phyloP scores from a whole-genome alignment of 2,329 filamentous ascomycete genomes.

The Cercospora sojina region DNA sequence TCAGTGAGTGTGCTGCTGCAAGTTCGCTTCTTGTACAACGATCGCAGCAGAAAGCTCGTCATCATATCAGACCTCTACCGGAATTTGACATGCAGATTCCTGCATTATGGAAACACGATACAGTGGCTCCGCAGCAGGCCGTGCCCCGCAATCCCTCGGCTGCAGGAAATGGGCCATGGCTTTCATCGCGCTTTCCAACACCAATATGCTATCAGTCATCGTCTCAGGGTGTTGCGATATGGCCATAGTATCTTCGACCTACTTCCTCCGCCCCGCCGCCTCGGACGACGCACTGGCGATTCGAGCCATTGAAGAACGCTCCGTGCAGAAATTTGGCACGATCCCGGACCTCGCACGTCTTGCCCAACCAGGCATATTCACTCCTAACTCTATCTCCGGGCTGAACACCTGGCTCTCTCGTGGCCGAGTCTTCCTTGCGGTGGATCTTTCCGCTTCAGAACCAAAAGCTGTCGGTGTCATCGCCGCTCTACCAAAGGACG shows the following conservation, averaged over 20 bases:
- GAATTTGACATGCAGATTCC: background rate
- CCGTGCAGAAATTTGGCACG: conserved; percentile 5
- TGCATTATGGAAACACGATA: background rate
- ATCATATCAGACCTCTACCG: background rate
- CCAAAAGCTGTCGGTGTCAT: conserved; percentile 12
- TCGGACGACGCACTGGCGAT: background rate
- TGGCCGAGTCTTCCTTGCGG: conserved; percentile 17
- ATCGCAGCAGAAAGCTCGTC: background rate
- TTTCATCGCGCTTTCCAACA: background rate
- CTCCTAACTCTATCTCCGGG: background rate
- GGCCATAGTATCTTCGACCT: background rate
- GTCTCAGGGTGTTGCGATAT: background rate
- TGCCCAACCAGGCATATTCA: background rate
- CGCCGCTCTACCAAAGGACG: conserved; percentile 14
- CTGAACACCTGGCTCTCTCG: conserved; percentile 11
- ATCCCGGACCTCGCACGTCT: conserved; percentile 18
- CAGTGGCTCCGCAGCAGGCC: background rate
- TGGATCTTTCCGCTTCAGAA: background rate
- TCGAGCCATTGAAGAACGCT: background rate
- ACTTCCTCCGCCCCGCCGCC: conserved; percentile 10
- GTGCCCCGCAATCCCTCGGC: background rate
- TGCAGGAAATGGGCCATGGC: background rate
- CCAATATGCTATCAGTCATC: background rate
- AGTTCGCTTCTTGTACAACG: background rate
- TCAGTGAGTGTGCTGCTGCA: background rate